Percentiles rank a stretch among this genome's conserved stretches.
phyloP scores from a whole-genome alignment of 352 stramenopile genomes.

The Pythium scleroteichum region DNA sequence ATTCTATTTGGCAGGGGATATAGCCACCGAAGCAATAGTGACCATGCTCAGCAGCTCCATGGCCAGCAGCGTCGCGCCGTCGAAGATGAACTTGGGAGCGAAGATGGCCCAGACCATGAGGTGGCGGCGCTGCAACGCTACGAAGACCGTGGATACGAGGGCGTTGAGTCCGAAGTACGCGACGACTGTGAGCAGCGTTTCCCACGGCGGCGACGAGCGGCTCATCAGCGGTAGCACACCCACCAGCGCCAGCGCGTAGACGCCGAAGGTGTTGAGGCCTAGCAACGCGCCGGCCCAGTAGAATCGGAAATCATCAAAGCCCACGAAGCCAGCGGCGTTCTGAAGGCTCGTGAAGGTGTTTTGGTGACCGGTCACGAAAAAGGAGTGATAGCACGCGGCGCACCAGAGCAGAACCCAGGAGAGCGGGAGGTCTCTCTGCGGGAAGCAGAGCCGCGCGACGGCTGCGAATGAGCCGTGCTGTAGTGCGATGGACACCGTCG shows the following conservation, averaged over 20 bases:
- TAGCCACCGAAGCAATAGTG: slow-evolving; percentile 6
- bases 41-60: slow-evolving; percentile 30
- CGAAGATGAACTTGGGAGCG: slow-evolving; percentile 90
- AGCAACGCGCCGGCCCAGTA: slow-evolving; percentile 73
- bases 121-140: slow-evolving; percentile 82
- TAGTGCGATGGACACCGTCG: slow-evolving; percentile 44
- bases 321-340: slow-evolving; percentile 88
- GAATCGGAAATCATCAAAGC: slow-evolving; percentile 87
- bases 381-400: slow-evolving; percentile 62
- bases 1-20: slow-evolving; percentile 7
- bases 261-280: slow-evolving; percentile 88
- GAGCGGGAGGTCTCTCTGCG: slow-evolving; percentile 1
- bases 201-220: slow-evolving; percentile 1
- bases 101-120: slow-evolving; percentile 95
- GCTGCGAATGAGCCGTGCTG: slow-evolving; percentile 49
- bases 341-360: slow-evolving; percentile 91
- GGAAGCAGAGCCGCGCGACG: slow-evolving; percentile 15
- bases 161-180: slow-evolving; percentile 59
- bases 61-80: slow-evolving; percentile 64
- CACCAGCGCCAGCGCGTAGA: slow-evolving; percentile 49
- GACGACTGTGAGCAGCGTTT: slow-evolving; percentile 28
- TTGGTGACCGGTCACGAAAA: slow-evolving; percentile 88
- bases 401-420: slow-evolving; percentile 66
- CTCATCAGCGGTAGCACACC: slow-evolving; percentile 38
- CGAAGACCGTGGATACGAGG: slow-evolving; percentile 80